Evolutionary conservation across 352 stramenopile species (phyloP), one percentile per base, ranked within the genome.

Genomic region (Phytophthora capsici): DNA sequence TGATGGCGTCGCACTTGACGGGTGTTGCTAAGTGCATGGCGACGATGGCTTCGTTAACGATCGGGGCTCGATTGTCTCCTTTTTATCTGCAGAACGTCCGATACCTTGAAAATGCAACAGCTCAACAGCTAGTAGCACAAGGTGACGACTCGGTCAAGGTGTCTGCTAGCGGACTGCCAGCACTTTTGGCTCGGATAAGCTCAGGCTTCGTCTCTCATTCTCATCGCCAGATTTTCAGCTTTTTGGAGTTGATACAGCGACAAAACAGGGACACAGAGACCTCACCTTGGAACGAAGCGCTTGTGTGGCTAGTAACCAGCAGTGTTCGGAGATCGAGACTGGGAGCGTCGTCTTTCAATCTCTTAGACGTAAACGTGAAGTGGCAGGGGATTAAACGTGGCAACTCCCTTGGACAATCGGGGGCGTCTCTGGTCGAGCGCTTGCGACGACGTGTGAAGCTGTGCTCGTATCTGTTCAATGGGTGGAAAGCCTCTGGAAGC

Each of bases 51-150:
- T 45, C 63, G 6, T 13, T 37, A n/a, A 16, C 77, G 8, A 57
- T 61, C 17, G 48, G 64, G 4, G 17, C 40, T 0, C 34, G 46
- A 14, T 36, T 10, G 17, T 63, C 66, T 8, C 57, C 59, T 12
- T 66, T 84, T 22, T 80, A 84, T 43, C 47, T 52, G 3, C 61
- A 48, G 13, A 84, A 19, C 36, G 48, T 68, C 30, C 57, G 56
- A 6, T 84, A 77, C 49, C 16, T 84, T 6, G 73, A 76, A 14
- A 65, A 26, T 22, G 53, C 36, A 45, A 36, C 26, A 28, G 36
- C 23, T 6, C 65, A 69, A 23, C 59, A 69, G 17, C 16, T 61
- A 26, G 38, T 20, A 5, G 30, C 25, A 16, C 65, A 61, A 51
- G 43, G 45, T 23, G 59, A 50, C 36, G 46, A 38, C 9, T 25